phyloP scores from a whole-genome alignment of 1,284 basidiomycete species.

The Meripilus lineatus region DNA sequence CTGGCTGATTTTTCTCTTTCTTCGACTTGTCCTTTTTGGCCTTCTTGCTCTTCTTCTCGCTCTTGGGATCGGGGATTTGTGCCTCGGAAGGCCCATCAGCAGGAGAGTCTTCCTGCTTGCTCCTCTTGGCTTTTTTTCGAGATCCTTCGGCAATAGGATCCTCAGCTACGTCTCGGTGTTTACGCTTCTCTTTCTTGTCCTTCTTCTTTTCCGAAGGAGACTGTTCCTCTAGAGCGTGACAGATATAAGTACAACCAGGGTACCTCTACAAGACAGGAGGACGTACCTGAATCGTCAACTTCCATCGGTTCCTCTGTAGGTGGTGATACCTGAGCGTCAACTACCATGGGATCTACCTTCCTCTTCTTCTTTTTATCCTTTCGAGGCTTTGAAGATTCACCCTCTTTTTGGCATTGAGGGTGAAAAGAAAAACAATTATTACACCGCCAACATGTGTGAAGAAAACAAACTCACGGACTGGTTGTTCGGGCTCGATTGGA shows the following conservation, averaged over 20 bases:
- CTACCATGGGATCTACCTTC: conserved; percentile 9
- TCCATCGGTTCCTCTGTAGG: conserved; percentile 13
- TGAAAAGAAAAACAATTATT: too few relatives aligned
- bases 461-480: too few relatives aligned
- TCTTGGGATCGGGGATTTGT: conserved; percentile 9
- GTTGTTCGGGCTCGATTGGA: too few relatives aligned
- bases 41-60: conserved; percentile 17
- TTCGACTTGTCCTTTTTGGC: conserved; percentile 24
- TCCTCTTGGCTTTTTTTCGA: conserved; percentile 24
- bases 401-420: too few relatives aligned
- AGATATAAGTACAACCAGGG: background rate
- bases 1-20: conserved; percentile 11
- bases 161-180: conserved; percentile 17
- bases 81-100: background rate
- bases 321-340: conserved; percentile 8
- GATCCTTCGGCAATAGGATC: conserved; percentile 26
- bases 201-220: conserved; percentile 8
- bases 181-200: conserved; percentile 18
- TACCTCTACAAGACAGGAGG: background rate
- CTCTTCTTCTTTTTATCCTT: conserved; percentile 27
- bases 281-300: conserved; percentile 14
- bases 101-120: conserved; percentile 11
- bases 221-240: background rate
- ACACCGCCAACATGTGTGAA: too few relatives aligned
- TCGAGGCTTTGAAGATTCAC: too few relatives aligned